Evolutionary conservation across 306 rosid genomes (phyloP).

Genomic region (Cajanus cajan): DNA sequence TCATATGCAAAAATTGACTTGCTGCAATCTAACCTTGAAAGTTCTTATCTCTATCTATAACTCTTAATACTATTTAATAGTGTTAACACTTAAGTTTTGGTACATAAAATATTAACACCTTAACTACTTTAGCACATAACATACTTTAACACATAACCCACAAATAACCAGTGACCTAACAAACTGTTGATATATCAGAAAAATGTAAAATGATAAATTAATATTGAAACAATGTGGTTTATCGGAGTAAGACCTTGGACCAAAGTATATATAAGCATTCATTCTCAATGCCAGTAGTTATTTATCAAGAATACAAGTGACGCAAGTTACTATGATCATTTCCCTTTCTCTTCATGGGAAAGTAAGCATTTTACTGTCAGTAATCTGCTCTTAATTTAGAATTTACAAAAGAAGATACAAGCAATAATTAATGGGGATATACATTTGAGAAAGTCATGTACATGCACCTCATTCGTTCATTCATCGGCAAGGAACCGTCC

Average conservation of each 20-base stretch:
- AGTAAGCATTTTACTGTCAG: constrained; percentile 36
- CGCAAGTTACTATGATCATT: constrained; percentile 37
- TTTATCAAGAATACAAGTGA: constrained; percentile 43
- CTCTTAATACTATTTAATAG: background rate
- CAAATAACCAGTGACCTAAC: background rate
- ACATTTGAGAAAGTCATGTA: constrained; percentile 36
- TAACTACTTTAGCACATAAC: background rate
- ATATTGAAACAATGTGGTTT: no score
- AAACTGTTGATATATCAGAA: background rate
- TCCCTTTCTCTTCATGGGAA: constrained; percentile 26
- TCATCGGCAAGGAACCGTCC: constrained; percentile 56
- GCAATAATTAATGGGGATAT: constrained; percentile 26
- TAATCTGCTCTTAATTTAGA: constrained; percentile 32
- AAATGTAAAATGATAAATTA: background rate
- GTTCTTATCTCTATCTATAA: background rate
- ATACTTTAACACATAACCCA: background rate
- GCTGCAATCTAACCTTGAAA: no score
- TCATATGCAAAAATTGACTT: no score
- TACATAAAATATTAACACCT: background rate
- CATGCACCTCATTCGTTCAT: constrained; percentile 41
- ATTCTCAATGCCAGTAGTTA: constrained; percentile 25
- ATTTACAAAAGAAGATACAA: constrained; percentile 45
- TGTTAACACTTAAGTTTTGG: background rate
- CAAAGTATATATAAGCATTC: constrained; percentile 30
- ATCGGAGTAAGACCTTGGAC: background rate